Percentiles rank a stretch among this genome's conserved stretches.
phyloP scores from a whole-genome alignment of 176 grass and related monocot species.

The Raddia guianensis region DNA sequence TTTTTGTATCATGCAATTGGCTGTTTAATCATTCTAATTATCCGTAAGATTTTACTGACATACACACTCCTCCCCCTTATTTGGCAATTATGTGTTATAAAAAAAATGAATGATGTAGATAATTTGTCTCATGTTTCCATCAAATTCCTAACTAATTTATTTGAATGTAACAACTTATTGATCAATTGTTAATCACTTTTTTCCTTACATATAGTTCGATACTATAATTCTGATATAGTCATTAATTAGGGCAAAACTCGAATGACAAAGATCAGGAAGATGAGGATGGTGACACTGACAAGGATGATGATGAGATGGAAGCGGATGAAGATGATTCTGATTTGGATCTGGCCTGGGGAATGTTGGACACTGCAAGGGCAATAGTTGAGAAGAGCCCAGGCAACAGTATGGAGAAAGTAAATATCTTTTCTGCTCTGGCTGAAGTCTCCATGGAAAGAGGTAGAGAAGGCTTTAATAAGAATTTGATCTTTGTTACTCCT shows the following conservation, averaged over 20 bases:
- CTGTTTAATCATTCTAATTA: constrained; percentile 5
- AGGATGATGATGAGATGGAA: constrained; percentile 64
- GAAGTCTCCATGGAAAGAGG: constrained; percentile 98
- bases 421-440: constrained; percentile 79
- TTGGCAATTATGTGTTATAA: background rate
- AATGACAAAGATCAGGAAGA: constrained; percentile 58
- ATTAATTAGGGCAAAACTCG: constrained; percentile 56
- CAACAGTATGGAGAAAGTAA: constrained; percentile 80
- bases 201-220: background rate
- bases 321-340: constrained; percentile 96
- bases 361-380: constrained; percentile 94
- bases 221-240: constrained; percentile 21
- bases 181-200: background rate
- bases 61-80: background rate
- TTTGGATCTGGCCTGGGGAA: constrained; percentile 94
- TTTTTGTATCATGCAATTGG: background rate
- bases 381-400: constrained; percentile 80
- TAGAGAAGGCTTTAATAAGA: background rate
- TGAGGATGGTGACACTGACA: constrained; percentile 57
- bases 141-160: background rate
- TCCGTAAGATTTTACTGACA: background rate
- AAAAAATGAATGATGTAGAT: background rate
- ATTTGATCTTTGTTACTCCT: background rate
- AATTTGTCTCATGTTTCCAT: background rate
- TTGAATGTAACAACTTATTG: background rate